Conservation (phyloP, 805 yeast genomes). For the Saccharomycopsis oosterbeekiorum region DNA sequence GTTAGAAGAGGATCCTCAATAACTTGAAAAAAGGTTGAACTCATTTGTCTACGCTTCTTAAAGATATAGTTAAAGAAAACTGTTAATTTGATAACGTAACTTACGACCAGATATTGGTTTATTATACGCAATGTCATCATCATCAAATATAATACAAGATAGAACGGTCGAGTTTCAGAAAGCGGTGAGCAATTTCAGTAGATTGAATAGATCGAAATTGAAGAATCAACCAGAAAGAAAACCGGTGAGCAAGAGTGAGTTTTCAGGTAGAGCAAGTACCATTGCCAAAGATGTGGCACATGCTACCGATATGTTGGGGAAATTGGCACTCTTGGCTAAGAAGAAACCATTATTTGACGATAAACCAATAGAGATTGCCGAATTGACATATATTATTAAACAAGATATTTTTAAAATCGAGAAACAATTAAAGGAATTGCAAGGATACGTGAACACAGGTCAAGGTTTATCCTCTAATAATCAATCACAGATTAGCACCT, state of each 20-base stretch:
- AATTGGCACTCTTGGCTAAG: constrained; percentile 75
- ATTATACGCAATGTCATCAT: neutral
- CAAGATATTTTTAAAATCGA: constrained; percentile 83
- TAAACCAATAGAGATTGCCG: constrained; percentile 87
- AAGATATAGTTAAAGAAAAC: neutral
- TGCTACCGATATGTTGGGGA: constrained; percentile 70
- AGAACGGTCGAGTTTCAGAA: constrained; percentile 90
- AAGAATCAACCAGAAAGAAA: constrained; percentile 25
- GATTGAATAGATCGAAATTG: constrained; percentile 34
- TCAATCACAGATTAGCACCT: constrained; percentile 53
- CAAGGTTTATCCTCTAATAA: constrained; percentile 24
- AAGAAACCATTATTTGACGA: constrained; percentile 89
- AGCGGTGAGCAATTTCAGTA: constrained; percentile 70
- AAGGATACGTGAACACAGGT: constrained; percentile 37
- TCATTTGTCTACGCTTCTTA: neutral
- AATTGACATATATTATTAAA: constrained; percentile 70
- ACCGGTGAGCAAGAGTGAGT: constrained; percentile 45
- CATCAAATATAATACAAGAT: constrained; percentile 41
- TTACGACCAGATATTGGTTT: neutral
- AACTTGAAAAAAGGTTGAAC: neutral
- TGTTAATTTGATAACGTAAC: no score
- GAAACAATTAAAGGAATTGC: constrained; percentile 53
- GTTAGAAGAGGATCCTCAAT: no score
- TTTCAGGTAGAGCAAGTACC: constrained; percentile 59
- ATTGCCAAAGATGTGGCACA: constrained; percentile 86